Evolutionary conservation across 1,139 yeast genomes (phyloP), one percentile per base, ranked within the genome.

Genomic region (Kurtzmaniella quercitrusa): DNA sequence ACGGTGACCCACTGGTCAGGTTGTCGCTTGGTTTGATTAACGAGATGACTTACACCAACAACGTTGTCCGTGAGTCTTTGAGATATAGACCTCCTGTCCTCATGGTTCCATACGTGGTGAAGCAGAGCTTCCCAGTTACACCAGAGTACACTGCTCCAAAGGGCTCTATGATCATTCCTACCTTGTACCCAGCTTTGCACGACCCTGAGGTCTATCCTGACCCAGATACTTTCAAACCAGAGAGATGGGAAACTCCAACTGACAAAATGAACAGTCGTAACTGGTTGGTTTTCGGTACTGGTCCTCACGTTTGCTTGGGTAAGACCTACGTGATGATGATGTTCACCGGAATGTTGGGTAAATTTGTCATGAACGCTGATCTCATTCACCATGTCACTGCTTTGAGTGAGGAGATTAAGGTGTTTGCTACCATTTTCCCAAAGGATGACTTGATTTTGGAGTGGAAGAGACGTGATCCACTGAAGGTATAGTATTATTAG

Each of bases 351-450:
- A 74, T 91, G 75, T 79, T 93, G 60, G 98, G 98, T 59, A 91
- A 91, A 64, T 89, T 87, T 45, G 76, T 86, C 36, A 66, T 93
- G 79, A 70, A 78, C 53, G 76, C 91, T 44, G 93, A 93, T 62
- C 79, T 93, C 68, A 66, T 77, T 47, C 98, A 93, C 63, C 79
- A 82, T 54, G 80, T 83, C 44, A 93, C 98, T 20, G 84, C 82
- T 37, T 70, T 82, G 55, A 83, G 94, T 50, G 98, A 93, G 68
- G 83, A 88, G 59, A 88, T 93, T 57, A 88, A 89, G 60, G 98
- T 93, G 34, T 93, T 93, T 63, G 98, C 98, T 32, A 93, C 98
- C 22, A 89, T 93, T 60, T 93, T 93, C 86, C 98, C 98, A 30
- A 82, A 88, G 63, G 98, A 93, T 66, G 96, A 91, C 62, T 81